A percentile compares a stretch with the other conserved stretches of the same genome.
phyloP scores from a whole-genome alignment of 2,329 filamentous ascomycete genomes.

The Pseudogymnoascus sp. region DNA sequence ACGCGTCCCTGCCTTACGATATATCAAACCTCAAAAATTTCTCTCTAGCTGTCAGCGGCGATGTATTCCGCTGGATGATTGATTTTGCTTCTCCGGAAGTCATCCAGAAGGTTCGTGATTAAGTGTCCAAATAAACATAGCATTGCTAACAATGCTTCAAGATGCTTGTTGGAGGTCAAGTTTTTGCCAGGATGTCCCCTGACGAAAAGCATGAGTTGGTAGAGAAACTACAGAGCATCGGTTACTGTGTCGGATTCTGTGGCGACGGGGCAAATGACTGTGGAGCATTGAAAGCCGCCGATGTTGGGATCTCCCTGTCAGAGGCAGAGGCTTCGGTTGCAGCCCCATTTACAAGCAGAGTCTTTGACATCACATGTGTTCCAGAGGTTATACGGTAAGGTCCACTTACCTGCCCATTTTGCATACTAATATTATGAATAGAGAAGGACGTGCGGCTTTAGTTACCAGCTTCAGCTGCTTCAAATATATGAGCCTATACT shows the following conservation, averaged over 20 bases:
- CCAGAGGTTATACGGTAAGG: conserved; percentile 72
- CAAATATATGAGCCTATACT: conserved; percentile 99
- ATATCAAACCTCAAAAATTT: conserved; percentile 76
- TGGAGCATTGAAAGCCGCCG: conserved; percentile 89
- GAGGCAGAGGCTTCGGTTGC: conserved; percentile 96
- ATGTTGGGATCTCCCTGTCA: conserved; percentile 93
- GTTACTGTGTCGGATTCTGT: conserved; percentile 92
- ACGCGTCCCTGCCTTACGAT: conserved; percentile 79
- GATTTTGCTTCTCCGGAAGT: conserved; percentile 80
- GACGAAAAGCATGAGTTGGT: conserved; percentile 98
- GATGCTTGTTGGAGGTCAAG: conserved; percentile 85
- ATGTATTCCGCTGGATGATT: conserved; percentile 93
- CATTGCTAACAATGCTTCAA: conserved; percentile 31
- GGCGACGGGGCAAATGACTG: conserved; percentile 97
- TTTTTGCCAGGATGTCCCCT: conserved; percentile 96
- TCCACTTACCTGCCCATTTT: not conserved
- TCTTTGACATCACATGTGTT: conserved; percentile 96
- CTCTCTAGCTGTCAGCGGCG: conserved; percentile 79
- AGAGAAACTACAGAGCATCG: conserved; percentile 91
- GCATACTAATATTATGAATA: conserved; percentile 19
- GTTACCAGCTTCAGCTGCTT: conserved; percentile 99
- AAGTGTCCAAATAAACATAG: not conserved
- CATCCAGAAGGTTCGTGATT: conserved; percentile 51
- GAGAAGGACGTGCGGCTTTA: conserved; percentile 85
- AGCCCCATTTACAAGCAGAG: conserved; percentile 89